A percentile compares a stretch with the other conserved stretches of the same genome.
Evolutionary conservation across 2,329 filamentous ascomycete species (phyloP).

Genomic region (Fusarium paranaense): DNA sequence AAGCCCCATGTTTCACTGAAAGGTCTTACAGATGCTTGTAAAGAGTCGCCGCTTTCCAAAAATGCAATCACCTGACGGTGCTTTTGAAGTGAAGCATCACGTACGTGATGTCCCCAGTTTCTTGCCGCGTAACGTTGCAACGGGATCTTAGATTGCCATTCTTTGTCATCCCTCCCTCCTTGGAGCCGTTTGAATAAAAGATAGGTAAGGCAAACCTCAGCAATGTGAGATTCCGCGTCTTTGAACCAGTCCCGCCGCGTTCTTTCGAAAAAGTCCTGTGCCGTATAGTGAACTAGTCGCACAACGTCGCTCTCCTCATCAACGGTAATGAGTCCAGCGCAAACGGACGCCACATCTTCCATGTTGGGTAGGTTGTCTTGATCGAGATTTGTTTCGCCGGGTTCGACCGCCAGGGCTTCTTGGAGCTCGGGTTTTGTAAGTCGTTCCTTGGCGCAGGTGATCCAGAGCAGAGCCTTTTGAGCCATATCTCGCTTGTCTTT

Average conservation of each 20-base stretch:
- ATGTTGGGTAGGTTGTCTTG: constrained; percentile 50
- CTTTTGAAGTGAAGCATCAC: neutral
- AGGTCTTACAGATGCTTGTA: too few relatives aligned
- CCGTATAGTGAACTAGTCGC: constrained; percentile 58
- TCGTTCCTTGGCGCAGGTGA: constrained; percentile 50
- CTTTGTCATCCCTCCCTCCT: too few relatives aligned
- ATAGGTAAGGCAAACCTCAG: neutral
- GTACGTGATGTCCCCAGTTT: too few relatives aligned
- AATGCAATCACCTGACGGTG: neutral
- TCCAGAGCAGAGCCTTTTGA: constrained; percentile 54
- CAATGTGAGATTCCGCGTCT: neutral
- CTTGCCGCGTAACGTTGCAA: too few relatives aligned
- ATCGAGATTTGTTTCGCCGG: constrained; percentile 44
- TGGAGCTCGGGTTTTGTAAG: constrained; percentile 52
- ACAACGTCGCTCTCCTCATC: constrained; percentile 52
- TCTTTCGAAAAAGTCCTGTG: constrained; percentile 52
- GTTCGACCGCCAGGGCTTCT: constrained; percentile 55
- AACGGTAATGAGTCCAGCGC: constrained; percentile 55
- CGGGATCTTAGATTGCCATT: too few relatives aligned
- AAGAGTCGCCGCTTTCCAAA: neutral
- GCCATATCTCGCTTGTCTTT: constrained; percentile 49
- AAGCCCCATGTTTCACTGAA: too few relatives aligned
- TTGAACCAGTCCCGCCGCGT: neutral
- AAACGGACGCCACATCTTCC: constrained; percentile 51
- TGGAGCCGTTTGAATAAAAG: neutral